phyloP scores from a whole-genome alignment of 169 alveolate species.

The Plasmodium vivax region DNA sequence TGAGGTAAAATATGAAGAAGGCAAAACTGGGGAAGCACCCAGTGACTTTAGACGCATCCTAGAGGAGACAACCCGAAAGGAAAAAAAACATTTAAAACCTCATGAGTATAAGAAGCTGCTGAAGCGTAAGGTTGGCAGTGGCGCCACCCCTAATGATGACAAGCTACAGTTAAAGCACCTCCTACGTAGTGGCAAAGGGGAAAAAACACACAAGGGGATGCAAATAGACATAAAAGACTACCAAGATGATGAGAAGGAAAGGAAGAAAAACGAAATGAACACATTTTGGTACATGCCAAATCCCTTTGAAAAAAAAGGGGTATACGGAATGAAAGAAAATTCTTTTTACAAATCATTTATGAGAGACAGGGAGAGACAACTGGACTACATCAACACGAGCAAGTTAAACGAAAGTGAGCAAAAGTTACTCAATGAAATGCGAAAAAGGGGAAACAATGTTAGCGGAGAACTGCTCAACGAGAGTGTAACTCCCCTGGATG shows the following conservation, averaged over 20 bases:
- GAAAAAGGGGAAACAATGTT: conserved; percentile 9
- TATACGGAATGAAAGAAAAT: conserved; percentile 73
- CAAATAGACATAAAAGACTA: conserved; percentile 18
- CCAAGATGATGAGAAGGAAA: conserved; percentile 63
- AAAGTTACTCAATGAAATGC: conserved; percentile 32
- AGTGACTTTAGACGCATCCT: background rate
- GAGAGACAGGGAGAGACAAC: conserved; percentile 63
- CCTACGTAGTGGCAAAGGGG: background rate
- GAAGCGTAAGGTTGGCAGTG: background rate
- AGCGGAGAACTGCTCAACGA: conserved; percentile 22
- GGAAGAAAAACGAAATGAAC: conserved; percentile 56
- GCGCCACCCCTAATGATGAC: conserved; percentile 25
- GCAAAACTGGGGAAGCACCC: background rate
- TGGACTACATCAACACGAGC: conserved; percentile 33
- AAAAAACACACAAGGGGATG: conserved; percentile 4
- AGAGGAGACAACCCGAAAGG: background rate
- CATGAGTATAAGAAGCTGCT: conserved; percentile 65
- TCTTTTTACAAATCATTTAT: conserved; percentile 64
- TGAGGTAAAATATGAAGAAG: background rate
- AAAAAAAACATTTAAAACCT: conserved; percentile 36
- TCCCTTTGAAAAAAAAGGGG: conserved; percentile 75
- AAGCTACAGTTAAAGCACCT: conserved; percentile 38
- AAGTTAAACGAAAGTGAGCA: conserved; percentile 54
- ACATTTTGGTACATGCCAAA: conserved; percentile 74
- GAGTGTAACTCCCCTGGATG: background rate